Evolutionary conservation across 805 yeast species (phyloP), one percentile per base, ranked within the genome.

Genomic region (Zygotorulaspora florentina): DNA sequence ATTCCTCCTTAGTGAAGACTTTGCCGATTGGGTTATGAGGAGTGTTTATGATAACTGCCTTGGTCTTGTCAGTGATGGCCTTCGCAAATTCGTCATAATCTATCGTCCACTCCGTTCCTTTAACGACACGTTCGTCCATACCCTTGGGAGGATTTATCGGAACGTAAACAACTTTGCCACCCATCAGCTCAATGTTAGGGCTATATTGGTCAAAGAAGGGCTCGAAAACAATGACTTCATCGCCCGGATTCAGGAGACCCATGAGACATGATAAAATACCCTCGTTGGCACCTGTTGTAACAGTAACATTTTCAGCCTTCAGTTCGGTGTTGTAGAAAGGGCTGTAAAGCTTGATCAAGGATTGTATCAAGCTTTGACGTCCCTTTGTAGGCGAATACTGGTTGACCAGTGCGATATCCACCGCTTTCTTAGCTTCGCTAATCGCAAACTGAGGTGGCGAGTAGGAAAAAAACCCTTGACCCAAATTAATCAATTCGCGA

Each of bases 11-110:
- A 46, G 83, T 79, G 68, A 89, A 86, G 17, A 90, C 81, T 64
- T 93, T 93, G 20, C 99, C 99, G 48, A 91, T 78, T 23, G 99
- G 99, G 65, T 93, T 93, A 70, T 93, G 97, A 9, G 99, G 99
- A 13, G 96, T 81, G 71, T 93, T 93, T 48, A 93, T 66, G 20
- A 93, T 87, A 48, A 93, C 79, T 70, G 90, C 78, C 62, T 87
- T 90, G 8, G 99, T 93, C 58, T 80, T 83, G 18, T 75, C 68
- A 28, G 83, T 77, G 52, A 93, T 80, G 6, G 91, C 83, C 2
- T 72, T 71, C 54, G 84, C 83, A 44, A 93, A 73, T 53, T 84
- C 88, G 2, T 78, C 79, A 74, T 85, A 87, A 61, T 93, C 87
- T 43, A 93, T 74, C 33, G 72, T 73, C 98, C 98, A 93, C 53